phyloP scores from a whole-genome alignment of 192 early-diverging fungal genomes.

The Gamsiella multidivaricata region DNA sequence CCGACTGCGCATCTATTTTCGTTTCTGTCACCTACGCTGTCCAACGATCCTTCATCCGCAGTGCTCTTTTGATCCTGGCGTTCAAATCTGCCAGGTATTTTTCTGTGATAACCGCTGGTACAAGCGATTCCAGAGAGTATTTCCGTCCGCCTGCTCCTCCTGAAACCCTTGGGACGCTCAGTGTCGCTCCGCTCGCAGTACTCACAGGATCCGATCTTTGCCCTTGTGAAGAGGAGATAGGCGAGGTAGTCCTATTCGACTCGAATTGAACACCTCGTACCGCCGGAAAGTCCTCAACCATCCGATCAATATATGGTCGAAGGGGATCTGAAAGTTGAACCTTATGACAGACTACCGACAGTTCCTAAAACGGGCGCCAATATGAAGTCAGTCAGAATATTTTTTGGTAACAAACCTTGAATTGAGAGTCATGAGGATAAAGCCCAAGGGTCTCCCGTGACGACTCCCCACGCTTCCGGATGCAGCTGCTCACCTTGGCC shows the following conservation, averaged over 20 bases:
- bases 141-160: constrained; percentile 7
- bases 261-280: constrained; percentile 46
- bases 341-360: constrained; percentile 55
- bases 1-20: background rate
- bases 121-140: constrained; percentile 25
- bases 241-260: constrained; percentile 31
- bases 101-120: constrained; percentile 58
- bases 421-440: background rate
- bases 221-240: constrained; percentile 18
- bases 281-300: constrained; percentile 68
- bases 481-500: constrained; percentile 57
- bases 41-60: constrained; percentile 75
- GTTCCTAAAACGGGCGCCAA: constrained; percentile 34
- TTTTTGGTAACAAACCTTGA: background rate
- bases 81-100: constrained; percentile 76
- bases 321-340: constrained; percentile 62
- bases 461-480: no score
- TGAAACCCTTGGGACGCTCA: constrained; percentile 10
- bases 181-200: background rate
- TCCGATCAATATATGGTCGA: constrained; percentile 68
- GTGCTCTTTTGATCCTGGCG: constrained; percentile 76
- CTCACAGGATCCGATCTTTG: constrained; percentile 4
- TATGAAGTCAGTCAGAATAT: background rate
- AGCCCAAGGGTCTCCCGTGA: no score
- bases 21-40: constrained; percentile 66